phyloP scores from a whole-genome alignment of 2,329 filamentous ascomycete species.

The Trichoderma atrobrunneum region DNA sequence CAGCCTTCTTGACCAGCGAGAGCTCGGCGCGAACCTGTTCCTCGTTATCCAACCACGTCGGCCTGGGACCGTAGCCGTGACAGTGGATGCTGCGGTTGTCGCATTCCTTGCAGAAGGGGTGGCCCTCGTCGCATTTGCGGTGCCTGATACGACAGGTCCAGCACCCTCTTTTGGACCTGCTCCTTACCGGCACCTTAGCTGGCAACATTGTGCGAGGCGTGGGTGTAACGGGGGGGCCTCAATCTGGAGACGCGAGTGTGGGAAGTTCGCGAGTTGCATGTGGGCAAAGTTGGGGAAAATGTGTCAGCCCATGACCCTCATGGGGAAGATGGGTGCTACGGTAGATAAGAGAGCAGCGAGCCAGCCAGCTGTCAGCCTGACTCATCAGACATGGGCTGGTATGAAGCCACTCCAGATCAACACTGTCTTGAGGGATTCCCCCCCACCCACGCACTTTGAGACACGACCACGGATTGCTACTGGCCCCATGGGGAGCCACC shows the following conservation, averaged over 20 bases:
- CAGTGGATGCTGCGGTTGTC: conserved; percentile 14
- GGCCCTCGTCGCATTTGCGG: conserved; percentile 14
- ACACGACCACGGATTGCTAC: neutral
- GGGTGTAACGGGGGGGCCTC: neutral
- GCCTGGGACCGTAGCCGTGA: conserved; percentile 10
- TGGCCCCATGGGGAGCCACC: neutral
- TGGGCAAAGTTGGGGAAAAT: conserved; percentile 18
- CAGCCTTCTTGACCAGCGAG: conserved; percentile 9
- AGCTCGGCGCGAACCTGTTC: conserved; percentile 11
- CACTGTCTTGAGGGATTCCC: neutral
- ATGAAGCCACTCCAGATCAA: neutral
- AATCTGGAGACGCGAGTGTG: conserved; percentile 11
- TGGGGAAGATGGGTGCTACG: conserved; percentile 6
- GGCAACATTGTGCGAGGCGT: conserved; percentile 1
- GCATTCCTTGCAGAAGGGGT: conserved; percentile 10
- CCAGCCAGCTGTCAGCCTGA: conserved; percentile 11
- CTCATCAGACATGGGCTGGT: conserved; percentile 10
- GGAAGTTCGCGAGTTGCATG: conserved; percentile 10
- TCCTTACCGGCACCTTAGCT: conserved; percentile 2
- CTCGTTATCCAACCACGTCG: conserved; percentile 6
- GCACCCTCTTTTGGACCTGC: conserved; percentile 15
- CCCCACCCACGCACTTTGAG: neutral
- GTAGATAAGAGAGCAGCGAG: conserved; percentile 13
- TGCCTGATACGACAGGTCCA: conserved; percentile 16
- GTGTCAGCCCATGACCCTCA: conserved; percentile 8